Percentiles rank a stretch among this genome's conserved stretches.
Evolutionary conservation across 2,329 filamentous ascomycete species (phyloP).

Genomic region (Sphaerostilbella broomeana): DNA sequence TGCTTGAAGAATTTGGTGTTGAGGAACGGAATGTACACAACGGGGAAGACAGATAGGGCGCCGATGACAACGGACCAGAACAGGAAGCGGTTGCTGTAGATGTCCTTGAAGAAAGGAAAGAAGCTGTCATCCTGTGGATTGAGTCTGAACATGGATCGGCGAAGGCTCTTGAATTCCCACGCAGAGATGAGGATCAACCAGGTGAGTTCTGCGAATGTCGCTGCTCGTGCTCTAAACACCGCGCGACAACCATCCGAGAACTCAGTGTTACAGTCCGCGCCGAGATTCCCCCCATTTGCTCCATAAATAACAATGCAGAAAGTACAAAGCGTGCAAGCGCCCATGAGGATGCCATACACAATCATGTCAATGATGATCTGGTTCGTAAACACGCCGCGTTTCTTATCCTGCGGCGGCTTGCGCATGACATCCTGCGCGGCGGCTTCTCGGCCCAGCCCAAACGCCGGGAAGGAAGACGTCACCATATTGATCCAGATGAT

Average conservation of each 20-base stretch:
- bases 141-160: conserved; percentile 64
- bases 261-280: conserved; percentile 54
- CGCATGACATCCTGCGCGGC: conserved; percentile 72
- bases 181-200: conserved; percentile 69
- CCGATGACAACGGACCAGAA: conserved; percentile 60
- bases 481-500: conserved; percentile 96
- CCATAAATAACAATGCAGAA: conserved; percentile 61
- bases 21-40: conserved; percentile 66
- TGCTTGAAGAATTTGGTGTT: conserved; percentile 70
- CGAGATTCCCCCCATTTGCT: conserved; percentile 48
- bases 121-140: conserved; percentile 44
- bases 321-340: conserved; percentile 56
- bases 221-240: conserved; percentile 64
- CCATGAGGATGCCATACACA: conserved; percentile 74
- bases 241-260: conserved; percentile 50
- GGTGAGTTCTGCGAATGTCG: conserved; percentile 66
- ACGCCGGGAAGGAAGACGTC: conserved; percentile 79
- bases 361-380: conserved; percentile 75
- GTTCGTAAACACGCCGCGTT: conserved; percentile 65
- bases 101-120: conserved; percentile 52
- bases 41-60: conserved; percentile 56
- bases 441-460: conserved; percentile 75
- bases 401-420: conserved; percentile 67
- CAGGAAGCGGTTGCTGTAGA: conserved; percentile 64
- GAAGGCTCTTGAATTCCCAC: conserved; percentile 71